A percentile compares a stretch with the other conserved stretches of the same genome.
Evolutionary conservation across 1,284 basidiomycete species (phyloP).

Genomic region (Ganoderma sinense): DNA sequence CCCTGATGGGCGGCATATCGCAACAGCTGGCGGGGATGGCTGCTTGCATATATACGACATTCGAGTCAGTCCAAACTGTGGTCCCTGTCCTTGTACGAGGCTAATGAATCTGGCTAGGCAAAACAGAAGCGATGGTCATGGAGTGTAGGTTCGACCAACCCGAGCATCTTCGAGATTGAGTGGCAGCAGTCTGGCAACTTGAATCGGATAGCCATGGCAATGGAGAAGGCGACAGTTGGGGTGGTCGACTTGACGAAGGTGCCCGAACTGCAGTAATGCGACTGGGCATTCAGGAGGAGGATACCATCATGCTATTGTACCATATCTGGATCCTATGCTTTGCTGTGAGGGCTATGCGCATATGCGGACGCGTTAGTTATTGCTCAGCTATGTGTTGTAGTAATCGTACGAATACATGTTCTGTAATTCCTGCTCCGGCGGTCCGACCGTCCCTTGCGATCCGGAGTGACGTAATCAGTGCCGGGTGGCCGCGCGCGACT

Average conservation of each 20-base stretch:
- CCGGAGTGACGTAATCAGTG: conserved; percentile 25
- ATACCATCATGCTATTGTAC: conserved; percentile 5
- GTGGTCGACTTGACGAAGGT: conserved; percentile 61
- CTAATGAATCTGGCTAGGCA: conserved; percentile 40
- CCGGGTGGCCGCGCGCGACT: conserved; percentile 23
- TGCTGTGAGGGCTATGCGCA: background rate
- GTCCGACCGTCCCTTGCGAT: background rate
- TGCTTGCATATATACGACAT: conserved; percentile 65
- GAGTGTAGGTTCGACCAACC: conserved; percentile 56
- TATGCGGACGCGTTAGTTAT: background rate
- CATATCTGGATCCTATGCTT: conserved; percentile 15
- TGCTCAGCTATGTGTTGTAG: conserved; percentile 9
- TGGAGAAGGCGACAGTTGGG: conserved; percentile 61
- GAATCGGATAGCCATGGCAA: conserved; percentile 64
- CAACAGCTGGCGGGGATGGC: conserved; percentile 69
- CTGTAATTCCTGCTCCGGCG: background rate
- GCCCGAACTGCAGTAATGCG: conserved; percentile 39
- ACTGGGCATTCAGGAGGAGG: background rate
- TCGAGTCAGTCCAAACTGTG: conserved; percentile 40
- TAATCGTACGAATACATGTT: conserved; percentile 1
- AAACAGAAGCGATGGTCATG: conserved; percentile 62
- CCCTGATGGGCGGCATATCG: conserved; percentile 66
- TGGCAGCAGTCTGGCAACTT: conserved; percentile 59
- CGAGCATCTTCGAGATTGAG: conserved; percentile 69
- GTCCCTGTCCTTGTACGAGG: background rate